Evolutionary conservation across 2,329 filamentous ascomycete species (phyloP), one percentile per base, ranked within the genome.

Genomic region (Didymella pomorum): DNA sequence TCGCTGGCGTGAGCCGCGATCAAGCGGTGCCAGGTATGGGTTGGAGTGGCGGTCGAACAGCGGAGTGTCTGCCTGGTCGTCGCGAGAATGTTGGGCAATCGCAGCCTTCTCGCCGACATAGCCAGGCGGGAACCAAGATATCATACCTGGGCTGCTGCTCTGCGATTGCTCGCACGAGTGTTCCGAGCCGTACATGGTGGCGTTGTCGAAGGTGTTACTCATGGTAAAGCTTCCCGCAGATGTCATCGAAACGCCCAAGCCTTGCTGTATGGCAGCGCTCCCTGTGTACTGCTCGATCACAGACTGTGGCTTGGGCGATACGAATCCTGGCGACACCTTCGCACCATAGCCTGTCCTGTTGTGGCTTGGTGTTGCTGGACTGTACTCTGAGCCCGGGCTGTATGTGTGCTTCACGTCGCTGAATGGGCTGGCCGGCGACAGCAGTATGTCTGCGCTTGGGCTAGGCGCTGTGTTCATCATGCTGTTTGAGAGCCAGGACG

Each of bases 351-450:
- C 25, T 3, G 45, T 44, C 57, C 61, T 66, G 52, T 42, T 50
- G 20, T 31, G 20, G 33, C 20, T 44, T n/a, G 52, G 47, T 9
- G 52, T 61, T 16, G 28, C 31, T 33, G 60, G 52, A 16, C 58
- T 29, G n/a, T 21, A 39, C 8, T 46, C 58, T 33, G 66, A 61
- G 3, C 53, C 64, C 10, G 56, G 33, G 28, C 45, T 51, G 8
- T 50, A 53, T 7, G 41, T 46, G 4, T 42, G 39, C 33, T 54
- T 50, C 39, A 33, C 45, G n/a, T 70, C 65, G 51, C 65, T 70
- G 43, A 52, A 55, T 23, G 61, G 60, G 52, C 69, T 73, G 44
- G 57, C 63, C 1, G 70, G 65, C 20, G 71, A 74, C 18, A 46
- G 39, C 20, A 66, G 58, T 10, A 48, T 46, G 35, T 51, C 61